Conservation (phyloP, 345 rosid species). For the Nephelium lappaceum region DNA sequence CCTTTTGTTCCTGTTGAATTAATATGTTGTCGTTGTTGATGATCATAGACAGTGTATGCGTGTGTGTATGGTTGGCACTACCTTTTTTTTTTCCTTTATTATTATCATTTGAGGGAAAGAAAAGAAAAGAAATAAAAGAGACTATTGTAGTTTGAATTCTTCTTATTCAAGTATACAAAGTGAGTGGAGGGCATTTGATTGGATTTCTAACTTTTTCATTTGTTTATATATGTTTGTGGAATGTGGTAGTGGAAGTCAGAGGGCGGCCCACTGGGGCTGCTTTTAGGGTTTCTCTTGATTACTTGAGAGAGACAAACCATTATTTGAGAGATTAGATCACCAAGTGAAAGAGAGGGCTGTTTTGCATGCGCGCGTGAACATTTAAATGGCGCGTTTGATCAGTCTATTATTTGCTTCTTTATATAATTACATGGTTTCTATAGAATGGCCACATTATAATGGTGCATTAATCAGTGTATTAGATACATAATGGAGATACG, state of each 20-base stretch:
- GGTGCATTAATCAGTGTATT: background rate
- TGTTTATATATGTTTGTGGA: slow-evolving; percentile 26
- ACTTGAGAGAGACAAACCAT: slow-evolving; percentile 10
- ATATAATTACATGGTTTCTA: background rate
- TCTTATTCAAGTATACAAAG: slow-evolving; percentile 20
- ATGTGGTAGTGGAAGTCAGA: slow-evolving; percentile 47
- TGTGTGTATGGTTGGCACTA: slow-evolving; percentile 6
- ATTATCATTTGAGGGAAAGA: background rate
- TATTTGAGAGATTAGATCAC: background rate
- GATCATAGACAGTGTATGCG: background rate
- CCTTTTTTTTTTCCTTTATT: background rate
- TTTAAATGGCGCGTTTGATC: background rate
- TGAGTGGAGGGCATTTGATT: slow-evolving; percentile 44
- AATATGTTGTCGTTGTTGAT: slow-evolving; percentile 37
- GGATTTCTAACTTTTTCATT: slow-evolving; percentile 22
- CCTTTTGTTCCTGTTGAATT: slow-evolving; percentile 50
- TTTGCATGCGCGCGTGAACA: background rate
- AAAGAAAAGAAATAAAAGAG: slow-evolving; percentile 1
- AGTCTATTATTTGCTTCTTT: background rate
- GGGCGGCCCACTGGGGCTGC: slow-evolving; percentile 41
- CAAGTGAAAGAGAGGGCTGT: background rate
- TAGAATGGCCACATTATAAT: background rate
- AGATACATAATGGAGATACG: background rate
- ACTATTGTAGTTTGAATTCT: slow-evolving; percentile 26
- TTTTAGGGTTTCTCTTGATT: slow-evolving; percentile 40